Conservation (phyloP, 2,329 filamentous ascomycete species). For the Diaporthe vaccinii region DNA sequence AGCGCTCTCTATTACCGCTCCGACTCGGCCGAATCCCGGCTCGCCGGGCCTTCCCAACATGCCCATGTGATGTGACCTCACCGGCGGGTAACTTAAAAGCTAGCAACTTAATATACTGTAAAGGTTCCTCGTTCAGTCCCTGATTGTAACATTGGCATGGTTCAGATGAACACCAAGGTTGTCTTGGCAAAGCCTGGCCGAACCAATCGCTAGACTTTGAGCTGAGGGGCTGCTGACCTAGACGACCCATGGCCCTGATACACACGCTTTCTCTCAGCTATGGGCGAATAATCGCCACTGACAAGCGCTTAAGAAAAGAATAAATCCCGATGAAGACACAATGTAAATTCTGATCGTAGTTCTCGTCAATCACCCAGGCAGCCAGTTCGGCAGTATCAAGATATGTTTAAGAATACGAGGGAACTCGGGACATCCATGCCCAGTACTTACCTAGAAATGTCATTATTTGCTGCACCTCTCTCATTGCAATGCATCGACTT, state of each 20-base stretch:
- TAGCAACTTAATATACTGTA: background rate
- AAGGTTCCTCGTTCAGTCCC: background rate
- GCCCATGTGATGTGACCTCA: background rate
- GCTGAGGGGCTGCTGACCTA: background rate
- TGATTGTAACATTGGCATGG: background rate
- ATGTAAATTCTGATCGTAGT: too few relatives aligned
- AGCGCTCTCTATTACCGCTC: background rate
- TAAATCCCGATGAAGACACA: too few relatives aligned
- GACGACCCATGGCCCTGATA: background rate
- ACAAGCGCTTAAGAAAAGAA: too few relatives aligned
- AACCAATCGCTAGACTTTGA: background rate
- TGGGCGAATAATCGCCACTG: too few relatives aligned
- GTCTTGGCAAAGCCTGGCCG: background rate
- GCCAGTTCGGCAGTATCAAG: background rate
- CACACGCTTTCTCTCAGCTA: too few relatives aligned
- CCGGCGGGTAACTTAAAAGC: background rate
- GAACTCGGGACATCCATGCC: background rate
- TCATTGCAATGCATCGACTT: background rate
- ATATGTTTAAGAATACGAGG: background rate
- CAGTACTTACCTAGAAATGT: background rate
- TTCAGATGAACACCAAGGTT: background rate
- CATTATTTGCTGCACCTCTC: too few relatives aligned
- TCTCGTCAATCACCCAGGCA: background rate
- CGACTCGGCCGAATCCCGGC: background rate
- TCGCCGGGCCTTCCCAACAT: background rate